Evolutionary conservation across 805 yeast species (phyloP).

Genomic region (Vanderwaltozyma verrucispora): DNA sequence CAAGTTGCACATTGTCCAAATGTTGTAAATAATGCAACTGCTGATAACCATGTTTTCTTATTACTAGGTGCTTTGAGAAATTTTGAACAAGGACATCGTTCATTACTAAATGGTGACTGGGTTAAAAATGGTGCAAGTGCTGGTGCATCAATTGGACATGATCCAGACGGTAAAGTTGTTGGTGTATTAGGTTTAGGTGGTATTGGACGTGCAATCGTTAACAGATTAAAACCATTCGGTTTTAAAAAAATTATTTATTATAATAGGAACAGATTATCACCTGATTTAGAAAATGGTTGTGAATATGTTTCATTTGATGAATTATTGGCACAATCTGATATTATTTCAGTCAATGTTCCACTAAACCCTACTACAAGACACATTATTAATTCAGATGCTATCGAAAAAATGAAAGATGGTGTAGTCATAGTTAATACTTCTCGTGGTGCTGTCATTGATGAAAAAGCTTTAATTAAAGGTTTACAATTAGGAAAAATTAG

Average conservation of each 20-base stretch:
- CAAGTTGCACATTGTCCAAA: conserved; percentile 61
- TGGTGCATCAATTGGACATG: conserved; percentile 55
- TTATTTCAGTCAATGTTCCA: conserved; percentile 68
- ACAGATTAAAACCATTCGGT: conserved; percentile 67
- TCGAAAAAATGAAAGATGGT: conserved; percentile 66
- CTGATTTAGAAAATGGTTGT: conserved; percentile 59
- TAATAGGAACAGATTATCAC: conserved; percentile 49
- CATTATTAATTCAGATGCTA: conserved; percentile 47
- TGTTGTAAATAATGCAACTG: conserved; percentile 62
- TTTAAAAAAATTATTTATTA: conserved; percentile 60
- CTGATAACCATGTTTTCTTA: conserved; percentile 57
- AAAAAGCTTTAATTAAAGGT: conserved; percentile 43
- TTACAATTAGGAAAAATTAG: conserved; percentile 56
- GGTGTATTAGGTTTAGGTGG: conserved; percentile 89
- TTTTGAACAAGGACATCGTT: conserved; percentile 50
- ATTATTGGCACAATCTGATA: conserved; percentile 51
- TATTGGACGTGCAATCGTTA: conserved; percentile 72
- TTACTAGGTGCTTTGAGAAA: conserved; percentile 56
- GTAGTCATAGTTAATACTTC: conserved; percentile 74
- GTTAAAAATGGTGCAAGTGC: conserved; percentile 43
- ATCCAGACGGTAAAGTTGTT: conserved; percentile 63
- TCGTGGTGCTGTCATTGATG: conserved; percentile 77
- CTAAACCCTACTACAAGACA: conserved; percentile 64
- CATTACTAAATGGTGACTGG: conserved; percentile 55
- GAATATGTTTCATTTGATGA: conserved; percentile 66